Evolutionary conservation across 768 basidiomycete genomes (phyloP).

Genomic region (Tylopilus subfusipes): DNA sequence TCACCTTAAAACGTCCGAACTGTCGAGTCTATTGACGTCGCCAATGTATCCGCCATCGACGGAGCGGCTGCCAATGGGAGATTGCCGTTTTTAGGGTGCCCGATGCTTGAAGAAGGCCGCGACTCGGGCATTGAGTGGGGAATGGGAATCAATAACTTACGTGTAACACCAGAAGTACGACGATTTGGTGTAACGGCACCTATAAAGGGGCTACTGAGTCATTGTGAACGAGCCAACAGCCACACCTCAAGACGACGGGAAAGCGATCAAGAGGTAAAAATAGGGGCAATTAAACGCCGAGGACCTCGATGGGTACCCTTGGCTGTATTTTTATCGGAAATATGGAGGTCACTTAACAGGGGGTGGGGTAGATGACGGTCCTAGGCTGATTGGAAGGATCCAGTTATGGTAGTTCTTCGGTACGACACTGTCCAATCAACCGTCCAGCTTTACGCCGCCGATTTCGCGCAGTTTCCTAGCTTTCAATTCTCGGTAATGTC

Average conservation of each 20-base stretch:
- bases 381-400: not conserved
- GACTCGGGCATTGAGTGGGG: constrained; percentile 19
- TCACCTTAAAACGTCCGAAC: not conserved
- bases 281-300: constrained; percentile 7
- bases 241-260: not conserved
- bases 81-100: constrained; percentile 6
- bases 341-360: not conserved
- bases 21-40: constrained; percentile 10
- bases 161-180: constrained; percentile 4
- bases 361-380: not conserved
- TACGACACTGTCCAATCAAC: constrained; percentile 5
- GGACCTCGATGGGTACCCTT: not conserved
- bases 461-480: constrained; percentile 36
- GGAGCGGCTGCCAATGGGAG: constrained; percentile 10
- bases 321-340: constrained; percentile 2
- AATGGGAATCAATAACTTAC: constrained; percentile 11
- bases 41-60: constrained; percentile 27
- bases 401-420: constrained; percentile 9
- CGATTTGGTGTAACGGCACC: not conserved
- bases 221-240: constrained; percentile 1
- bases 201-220: constrained; percentile 3
- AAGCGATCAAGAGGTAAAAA: not conserved
- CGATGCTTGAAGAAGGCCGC: constrained; percentile 11
- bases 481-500: constrained; percentile 66
- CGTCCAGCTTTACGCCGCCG: constrained; percentile 9